A percentile compares a stretch with the other conserved stretches of the same genome.
phyloP scores from a whole-genome alignment of 805 yeast genomes.

The Teunomyces atbi region DNA sequence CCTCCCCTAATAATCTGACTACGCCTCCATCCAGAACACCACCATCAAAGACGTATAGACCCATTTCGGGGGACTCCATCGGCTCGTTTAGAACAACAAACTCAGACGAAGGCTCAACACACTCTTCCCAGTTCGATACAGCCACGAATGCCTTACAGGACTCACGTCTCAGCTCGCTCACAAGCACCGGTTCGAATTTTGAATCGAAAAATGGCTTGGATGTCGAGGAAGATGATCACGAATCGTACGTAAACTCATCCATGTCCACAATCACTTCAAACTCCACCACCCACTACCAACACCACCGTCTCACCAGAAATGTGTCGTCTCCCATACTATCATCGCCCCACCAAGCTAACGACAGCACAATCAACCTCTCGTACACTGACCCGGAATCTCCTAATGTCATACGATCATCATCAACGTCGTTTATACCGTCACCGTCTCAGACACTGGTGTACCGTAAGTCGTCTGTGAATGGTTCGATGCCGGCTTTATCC shows the following conservation, averaged over 20 bases:
- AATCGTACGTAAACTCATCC: slow-evolving; percentile 7
- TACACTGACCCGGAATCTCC: background rate
- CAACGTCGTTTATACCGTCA: background rate
- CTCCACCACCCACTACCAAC: background rate
- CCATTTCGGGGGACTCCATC: slow-evolving; percentile 33
- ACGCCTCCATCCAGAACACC: background rate
- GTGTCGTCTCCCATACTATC: slow-evolving; percentile 5
- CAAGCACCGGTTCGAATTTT: slow-evolving; percentile 21
- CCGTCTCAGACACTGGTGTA: background rate
- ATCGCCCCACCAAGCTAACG: background rate
- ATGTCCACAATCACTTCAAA: slow-evolving; percentile 12
- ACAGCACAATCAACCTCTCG: background rate
- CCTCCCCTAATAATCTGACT: slow-evolving; percentile 3
- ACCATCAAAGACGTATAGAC: slow-evolving; percentile 14
- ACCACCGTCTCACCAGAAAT: slow-evolving; percentile 1
- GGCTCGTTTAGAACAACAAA: slow-evolving; percentile 29
- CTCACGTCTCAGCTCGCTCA: slow-evolving; percentile 39
- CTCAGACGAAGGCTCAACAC: slow-evolving; percentile 34
- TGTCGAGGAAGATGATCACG: slow-evolving; percentile 6
- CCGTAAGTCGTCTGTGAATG: background rate
- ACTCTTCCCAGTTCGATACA: slow-evolving; percentile 31
- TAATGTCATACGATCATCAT: background rate
- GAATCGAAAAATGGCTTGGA: slow-evolving; percentile 9
- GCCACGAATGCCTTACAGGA: slow-evolving; percentile 17
- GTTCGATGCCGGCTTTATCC: slow-evolving; percentile 13